Conservation (phyloP, 805 yeast genomes). For the Tanozyma kutaoensis region DNA sequence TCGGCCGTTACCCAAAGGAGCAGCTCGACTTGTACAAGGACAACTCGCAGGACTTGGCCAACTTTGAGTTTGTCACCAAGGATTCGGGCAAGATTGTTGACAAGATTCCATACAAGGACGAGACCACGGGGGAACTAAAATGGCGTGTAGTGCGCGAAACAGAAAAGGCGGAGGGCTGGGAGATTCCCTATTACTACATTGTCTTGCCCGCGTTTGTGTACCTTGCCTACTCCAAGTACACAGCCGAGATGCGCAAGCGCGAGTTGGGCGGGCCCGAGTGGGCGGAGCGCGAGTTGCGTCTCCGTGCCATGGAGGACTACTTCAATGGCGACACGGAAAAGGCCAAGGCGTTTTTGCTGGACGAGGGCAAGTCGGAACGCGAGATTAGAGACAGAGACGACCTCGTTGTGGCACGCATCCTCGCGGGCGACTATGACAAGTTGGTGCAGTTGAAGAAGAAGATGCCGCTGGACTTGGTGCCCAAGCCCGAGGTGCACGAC, state of each 20-base stretch:
- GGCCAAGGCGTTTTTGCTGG: constrained; percentile 41
- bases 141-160: constrained; percentile 70
- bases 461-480: constrained; percentile 23
- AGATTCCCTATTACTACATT: constrained; percentile 53
- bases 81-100: constrained; percentile 54
- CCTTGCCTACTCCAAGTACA: constrained; percentile 36
- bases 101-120: constrained; percentile 74
- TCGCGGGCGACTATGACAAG: constrained; percentile 75
- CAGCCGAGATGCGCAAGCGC: constrained; percentile 27
- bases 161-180: constrained; percentile 76
- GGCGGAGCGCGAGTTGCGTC: constrained; percentile 74
- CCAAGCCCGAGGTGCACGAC: constrained; percentile 20
- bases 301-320: constrained; percentile 58
- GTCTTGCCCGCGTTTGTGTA: constrained; percentile 60
- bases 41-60: constrained; percentile 48
- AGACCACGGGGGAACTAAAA: constrained; percentile 61
- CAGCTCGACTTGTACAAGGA: constrained; percentile 43
- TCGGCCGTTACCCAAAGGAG: constrained; percentile 35
- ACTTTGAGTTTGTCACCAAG: constrained; percentile 38
- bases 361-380: constrained; percentile 36
- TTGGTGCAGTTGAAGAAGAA: constrained; percentile 45
- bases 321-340: constrained; percentile 37
- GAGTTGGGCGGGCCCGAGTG: constrained; percentile 44
- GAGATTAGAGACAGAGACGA: constrained; percentile 61
- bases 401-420: constrained; percentile 65